These are phyloP conservation scores for Hyparrhenia diplandra DNA, from an alignment of 176 grass and related monocot genomes.

Conservation along the genomic window DNA sequence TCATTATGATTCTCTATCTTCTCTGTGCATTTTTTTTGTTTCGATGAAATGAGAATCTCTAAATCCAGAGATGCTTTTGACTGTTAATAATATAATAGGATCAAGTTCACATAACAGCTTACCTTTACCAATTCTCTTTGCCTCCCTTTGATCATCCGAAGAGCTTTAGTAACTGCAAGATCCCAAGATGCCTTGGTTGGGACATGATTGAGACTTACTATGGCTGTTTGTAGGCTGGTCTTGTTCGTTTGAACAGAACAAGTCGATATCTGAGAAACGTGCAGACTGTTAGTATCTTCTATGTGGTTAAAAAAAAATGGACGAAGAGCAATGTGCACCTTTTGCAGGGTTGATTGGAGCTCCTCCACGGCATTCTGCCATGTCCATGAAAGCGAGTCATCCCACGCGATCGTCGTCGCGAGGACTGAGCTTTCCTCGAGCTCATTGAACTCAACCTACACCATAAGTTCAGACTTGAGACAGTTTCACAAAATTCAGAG, in stretches of 20 bases:
- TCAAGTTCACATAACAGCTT: too few species aligned
- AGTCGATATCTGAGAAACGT: slow-evolving; percentile 62
- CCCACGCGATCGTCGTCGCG: slow-evolving; percentile 73
- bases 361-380: slow-evolving; percentile 54
- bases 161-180: slow-evolving; percentile 77
- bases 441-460: slow-evolving; percentile 87
- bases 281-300: background rate
- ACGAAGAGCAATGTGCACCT: slow-evolving; percentile 22
- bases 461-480: slow-evolving; percentile 10
- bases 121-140: too few species aligned
- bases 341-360: slow-evolving; percentile 55
- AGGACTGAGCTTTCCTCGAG: slow-evolving; percentile 73
- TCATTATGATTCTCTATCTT: too few species aligned
- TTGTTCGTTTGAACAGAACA: slow-evolving; percentile 42
- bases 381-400: slow-evolving; percentile 67
- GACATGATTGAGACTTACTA: slow-evolving; percentile 66
- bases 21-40: too few species aligned
- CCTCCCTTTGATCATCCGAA: slow-evolving; percentile 57
- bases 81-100: too few species aligned
- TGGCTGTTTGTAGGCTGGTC: slow-evolving; percentile 45
- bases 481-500: background rate
- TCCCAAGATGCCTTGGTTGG: slow-evolving; percentile 83
- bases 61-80: too few species aligned
- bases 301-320: background rate
- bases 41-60: too few species aligned